Conservation (phyloP, 495 filamentous ascomycete species). For the Aspergillus saccharolyticus region DNA sequence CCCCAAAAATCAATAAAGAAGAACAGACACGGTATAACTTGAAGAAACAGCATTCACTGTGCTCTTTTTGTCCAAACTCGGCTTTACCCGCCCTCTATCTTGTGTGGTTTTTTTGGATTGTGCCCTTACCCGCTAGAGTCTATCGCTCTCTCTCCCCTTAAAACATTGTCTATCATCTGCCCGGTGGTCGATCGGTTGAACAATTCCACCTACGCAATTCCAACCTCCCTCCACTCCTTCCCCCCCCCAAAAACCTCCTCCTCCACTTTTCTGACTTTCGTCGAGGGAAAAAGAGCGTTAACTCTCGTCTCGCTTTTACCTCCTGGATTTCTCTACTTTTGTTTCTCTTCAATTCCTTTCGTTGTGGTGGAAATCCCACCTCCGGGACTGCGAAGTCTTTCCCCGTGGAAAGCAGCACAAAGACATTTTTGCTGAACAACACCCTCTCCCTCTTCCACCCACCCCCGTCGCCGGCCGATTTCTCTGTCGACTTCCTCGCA, state of each 20-base stretch:
- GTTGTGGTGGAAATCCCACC: background rate
- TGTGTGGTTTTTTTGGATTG: slow-evolving; percentile 19
- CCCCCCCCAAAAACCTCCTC: too few species aligned
- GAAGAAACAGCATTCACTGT: background rate
- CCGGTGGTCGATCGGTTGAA: slow-evolving; percentile 15
- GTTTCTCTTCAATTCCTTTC: slow-evolving; percentile 8
- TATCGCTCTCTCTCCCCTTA: slow-evolving; percentile 27
- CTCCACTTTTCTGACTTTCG: too few species aligned
- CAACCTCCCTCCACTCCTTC: slow-evolving; percentile 2
- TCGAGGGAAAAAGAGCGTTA: slow-evolving; percentile 7
- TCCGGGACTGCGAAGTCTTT: slow-evolving; percentile 6
- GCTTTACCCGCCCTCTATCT: slow-evolving; percentile 8
- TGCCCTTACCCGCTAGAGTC: slow-evolving; percentile 22
- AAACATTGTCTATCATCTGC: slow-evolving; percentile 16
- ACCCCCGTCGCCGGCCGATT: slow-evolving; percentile 20
- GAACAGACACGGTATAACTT: background rate
- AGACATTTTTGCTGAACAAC: slow-evolving; percentile 22
- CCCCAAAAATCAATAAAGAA: too few species aligned
- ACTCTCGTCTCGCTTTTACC: background rate
- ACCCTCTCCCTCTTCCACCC: too few species aligned
- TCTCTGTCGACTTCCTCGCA: slow-evolving; percentile 16
- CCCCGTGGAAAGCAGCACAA: slow-evolving; percentile 11
- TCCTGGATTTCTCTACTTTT: slow-evolving; percentile 4
- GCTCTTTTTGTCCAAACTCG: slow-evolving; percentile 6
- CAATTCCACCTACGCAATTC: slow-evolving; percentile 11